A percentile compares a stretch with the other conserved stretches of the same genome.
Evolutionary conservation across 805 yeast species (phyloP).

Genomic region (Phaffomyces antillensis): DNA sequence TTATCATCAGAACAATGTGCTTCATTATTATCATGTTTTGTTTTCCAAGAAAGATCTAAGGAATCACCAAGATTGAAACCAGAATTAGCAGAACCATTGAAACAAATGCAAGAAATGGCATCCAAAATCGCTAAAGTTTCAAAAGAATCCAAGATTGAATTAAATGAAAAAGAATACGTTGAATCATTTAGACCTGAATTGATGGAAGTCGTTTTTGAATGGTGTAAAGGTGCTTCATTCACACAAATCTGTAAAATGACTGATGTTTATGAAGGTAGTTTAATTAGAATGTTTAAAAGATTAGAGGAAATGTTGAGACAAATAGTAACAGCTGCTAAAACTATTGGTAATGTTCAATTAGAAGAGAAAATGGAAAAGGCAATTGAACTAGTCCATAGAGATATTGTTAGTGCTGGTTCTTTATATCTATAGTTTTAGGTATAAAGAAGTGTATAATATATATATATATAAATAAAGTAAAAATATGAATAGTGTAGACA

Average conservation of each 20-base stretch:
- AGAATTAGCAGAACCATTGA: conserved; percentile 87
- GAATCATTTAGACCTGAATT: conserved; percentile 87
- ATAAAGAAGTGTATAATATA: background rate
- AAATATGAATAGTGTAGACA: too few species aligned
- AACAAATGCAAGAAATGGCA: conserved; percentile 87
- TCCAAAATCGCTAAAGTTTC: conserved; percentile 81
- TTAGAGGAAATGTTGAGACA: conserved; percentile 90
- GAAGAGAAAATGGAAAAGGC: conserved; percentile 87
- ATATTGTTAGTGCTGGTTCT: conserved; percentile 94
- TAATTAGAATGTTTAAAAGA: conserved; percentile 91
- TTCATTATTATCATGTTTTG: conserved; percentile 86
- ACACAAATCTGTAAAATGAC: conserved; percentile 98
- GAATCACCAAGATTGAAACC: conserved; percentile 81
- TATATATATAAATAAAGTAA: too few species aligned
- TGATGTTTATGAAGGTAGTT: conserved; percentile 94
- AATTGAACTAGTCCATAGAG: conserved; percentile 83
- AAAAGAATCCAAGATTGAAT: conserved; percentile 82
- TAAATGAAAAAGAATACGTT: conserved; percentile 87
- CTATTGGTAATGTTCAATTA: conserved; percentile 84
- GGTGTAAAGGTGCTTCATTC: conserved; percentile 96
- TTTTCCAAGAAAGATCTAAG: conserved; percentile 92
- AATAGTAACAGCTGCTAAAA: conserved; percentile 83
- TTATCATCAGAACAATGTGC: conserved; percentile 87
- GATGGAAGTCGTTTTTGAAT: conserved; percentile 93
- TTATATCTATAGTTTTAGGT: conserved; percentile 44